A percentile compares a stretch with the other conserved stretches of the same genome.
Evolutionary conservation across 352 stramenopile species (phyloP).

Genomic region (Peronospora belbahrii): DNA sequence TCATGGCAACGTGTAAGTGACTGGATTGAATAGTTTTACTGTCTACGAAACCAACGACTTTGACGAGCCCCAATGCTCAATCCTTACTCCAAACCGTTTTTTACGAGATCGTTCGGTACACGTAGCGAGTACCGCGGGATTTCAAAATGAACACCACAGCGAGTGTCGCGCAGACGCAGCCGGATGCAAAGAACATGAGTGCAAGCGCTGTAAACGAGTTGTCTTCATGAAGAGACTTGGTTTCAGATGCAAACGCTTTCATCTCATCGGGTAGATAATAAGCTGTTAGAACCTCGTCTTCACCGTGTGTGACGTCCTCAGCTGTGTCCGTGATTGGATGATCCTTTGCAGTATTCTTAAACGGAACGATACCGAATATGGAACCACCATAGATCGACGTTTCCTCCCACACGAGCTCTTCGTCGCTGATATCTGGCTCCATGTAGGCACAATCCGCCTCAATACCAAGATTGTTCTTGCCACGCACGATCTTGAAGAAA

Average conservation of each 20-base stretch:
- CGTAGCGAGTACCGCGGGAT: constrained; percentile 41
- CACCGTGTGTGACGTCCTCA: constrained; percentile 59
- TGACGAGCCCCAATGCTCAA: neutral
- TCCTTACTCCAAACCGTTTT: neutral
- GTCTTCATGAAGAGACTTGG: constrained; percentile 2
- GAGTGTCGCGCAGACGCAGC: constrained; percentile 40
- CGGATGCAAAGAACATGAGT: constrained; percentile 51
- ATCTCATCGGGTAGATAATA: constrained; percentile 10
- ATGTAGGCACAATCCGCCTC: constrained; percentile 87
- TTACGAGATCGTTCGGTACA: constrained; percentile 57
- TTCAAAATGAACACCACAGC: constrained; percentile 36
- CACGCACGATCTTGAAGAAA: constrained; percentile 92
- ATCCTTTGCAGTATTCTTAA: constrained; percentile 58
- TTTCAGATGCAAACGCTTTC: constrained; percentile 7
- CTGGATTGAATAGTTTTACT: neutral
- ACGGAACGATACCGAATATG: constrained; percentile 71
- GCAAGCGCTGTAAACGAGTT: constrained; percentile 27
- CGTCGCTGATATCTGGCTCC: constrained; percentile 74
- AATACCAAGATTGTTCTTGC: constrained; percentile 89
- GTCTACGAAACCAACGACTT: constrained; percentile 1
- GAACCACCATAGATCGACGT: constrained; percentile 65
- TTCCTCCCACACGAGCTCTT: constrained; percentile 79
- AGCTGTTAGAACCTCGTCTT: constrained; percentile 8
- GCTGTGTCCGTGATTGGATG: constrained; percentile 88
- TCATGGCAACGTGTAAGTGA: constrained; percentile 2